Percentiles rank a stretch among this genome's conserved stretches.
Conservation (phyloP, 2,329 filamentous ascomycete genomes). For the Curvularia lunata region DNA sequence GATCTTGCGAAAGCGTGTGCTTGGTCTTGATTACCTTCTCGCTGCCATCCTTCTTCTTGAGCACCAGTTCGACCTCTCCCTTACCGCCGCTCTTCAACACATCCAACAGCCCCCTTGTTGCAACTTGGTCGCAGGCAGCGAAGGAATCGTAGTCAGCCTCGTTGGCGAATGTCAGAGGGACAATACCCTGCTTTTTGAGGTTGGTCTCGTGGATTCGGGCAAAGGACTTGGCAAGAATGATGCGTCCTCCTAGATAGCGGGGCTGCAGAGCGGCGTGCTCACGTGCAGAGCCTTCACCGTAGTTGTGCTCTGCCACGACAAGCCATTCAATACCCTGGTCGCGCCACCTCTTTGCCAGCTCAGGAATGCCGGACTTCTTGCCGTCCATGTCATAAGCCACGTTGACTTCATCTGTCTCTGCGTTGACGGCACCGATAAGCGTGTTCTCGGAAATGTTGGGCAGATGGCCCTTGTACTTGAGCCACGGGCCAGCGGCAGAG, state of each 20-base stretch:
- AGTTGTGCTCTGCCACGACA: constrained; percentile 97
- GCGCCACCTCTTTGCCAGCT: constrained; percentile 85
- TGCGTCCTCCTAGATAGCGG: constrained; percentile 82
- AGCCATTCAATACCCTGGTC: constrained; percentile 79
- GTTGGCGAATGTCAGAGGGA: constrained; percentile 88
- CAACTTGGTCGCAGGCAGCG: constrained; percentile 80
- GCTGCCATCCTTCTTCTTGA: constrained; percentile 63
- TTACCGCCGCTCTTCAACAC: constrained; percentile 79
- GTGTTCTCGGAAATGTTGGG: constrained; percentile 98
- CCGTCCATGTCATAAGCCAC: constrained; percentile 87
- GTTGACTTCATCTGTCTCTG: constrained; percentile 90
- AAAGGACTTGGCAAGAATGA: constrained; percentile 86
- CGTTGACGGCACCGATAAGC: constrained; percentile 91
- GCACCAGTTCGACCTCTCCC: constrained; percentile 72
- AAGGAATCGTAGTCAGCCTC: constrained; percentile 88
- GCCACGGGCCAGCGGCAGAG: constrained; percentile 93
- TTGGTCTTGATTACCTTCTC: constrained; percentile 75
- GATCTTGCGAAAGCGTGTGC: constrained; percentile 87
- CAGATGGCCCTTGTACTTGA: constrained; percentile 99
- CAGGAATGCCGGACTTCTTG: constrained; percentile 77
- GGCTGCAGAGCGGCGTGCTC: constrained; percentile 92
- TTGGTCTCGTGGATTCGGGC: constrained; percentile 95
- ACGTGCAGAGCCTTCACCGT: constrained; percentile 86
- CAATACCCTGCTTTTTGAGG: constrained; percentile 95
- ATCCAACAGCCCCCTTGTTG: constrained; percentile 82